Evolutionary conservation across 371 early-diverging fungal species (phyloP).

Genomic region (Polyrhizophydium stewartii): DNA sequence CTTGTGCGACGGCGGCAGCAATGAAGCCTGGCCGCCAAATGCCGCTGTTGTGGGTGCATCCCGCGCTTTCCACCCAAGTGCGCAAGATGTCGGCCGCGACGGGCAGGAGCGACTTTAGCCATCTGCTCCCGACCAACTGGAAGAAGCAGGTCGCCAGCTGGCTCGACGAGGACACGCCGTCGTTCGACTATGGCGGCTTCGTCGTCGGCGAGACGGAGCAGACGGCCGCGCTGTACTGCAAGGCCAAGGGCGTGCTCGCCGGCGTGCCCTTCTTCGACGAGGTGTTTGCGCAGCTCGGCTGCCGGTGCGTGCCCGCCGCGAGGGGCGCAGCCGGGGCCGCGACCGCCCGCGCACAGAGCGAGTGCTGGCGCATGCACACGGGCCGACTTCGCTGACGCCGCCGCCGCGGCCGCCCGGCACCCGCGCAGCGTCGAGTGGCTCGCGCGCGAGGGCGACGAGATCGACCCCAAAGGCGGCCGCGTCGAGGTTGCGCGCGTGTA

Average conservation of each 20-base stretch:
- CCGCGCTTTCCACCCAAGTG: no score
- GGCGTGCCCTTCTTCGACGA: conserved; percentile 95
- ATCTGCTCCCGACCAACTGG: conserved; percentile 74
- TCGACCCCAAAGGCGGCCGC: conserved; percentile 54
- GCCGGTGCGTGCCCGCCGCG: conserved; percentile 51
- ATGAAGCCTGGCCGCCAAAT: no score
- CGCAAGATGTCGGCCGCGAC: no score
- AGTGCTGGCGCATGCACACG: no score
- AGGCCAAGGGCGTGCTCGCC: conserved; percentile 85
- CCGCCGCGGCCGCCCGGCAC: no score
- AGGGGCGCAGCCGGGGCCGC: no score
- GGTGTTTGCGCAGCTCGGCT: conserved; percentile 85
- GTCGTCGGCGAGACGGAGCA: conserved; percentile 91
- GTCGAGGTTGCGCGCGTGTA: conserved; percentile 75
- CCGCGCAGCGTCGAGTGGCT: conserved; percentile 79
- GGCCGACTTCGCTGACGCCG: no score
- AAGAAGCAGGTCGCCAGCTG: conserved; percentile 66
- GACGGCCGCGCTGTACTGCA: conserved; percentile 80
- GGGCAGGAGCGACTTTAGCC: conserved; percentile 20
- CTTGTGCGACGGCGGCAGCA: no score
- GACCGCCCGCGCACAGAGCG: no score
- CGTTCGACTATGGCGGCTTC: conserved; percentile 95
- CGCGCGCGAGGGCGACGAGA: conserved; percentile 70
- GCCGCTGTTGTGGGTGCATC: no score
- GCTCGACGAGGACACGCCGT: conserved; percentile 92